These are phyloP conservation scores for Opeltia flavorubescens DNA, from an alignment of 495 filamentous ascomycete species.

Conservation along the genomic window DNA sequence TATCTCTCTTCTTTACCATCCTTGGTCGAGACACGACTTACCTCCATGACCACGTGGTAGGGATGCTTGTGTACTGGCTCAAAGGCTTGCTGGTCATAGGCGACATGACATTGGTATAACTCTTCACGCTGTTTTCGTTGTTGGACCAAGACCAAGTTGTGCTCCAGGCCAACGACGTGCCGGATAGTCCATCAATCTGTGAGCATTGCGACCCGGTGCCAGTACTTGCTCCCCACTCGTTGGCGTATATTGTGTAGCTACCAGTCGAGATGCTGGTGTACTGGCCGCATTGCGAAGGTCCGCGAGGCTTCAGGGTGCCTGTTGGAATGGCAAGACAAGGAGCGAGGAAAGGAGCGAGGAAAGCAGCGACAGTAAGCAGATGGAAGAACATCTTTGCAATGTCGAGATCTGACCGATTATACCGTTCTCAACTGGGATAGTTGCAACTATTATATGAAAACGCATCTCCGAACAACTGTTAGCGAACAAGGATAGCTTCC, in stretches of 20 bases:
- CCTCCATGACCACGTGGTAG: constrained; percentile 39
- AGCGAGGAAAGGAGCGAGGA: neutral
- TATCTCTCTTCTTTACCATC: neutral
- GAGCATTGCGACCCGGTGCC: constrained; percentile 44
- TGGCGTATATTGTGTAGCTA: constrained; percentile 39
- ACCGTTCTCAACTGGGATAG: too few species aligned
- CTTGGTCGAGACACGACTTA: constrained; percentile 14
- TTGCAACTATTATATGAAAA: too few species aligned
- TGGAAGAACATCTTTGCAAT: too few species aligned
- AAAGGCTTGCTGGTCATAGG: constrained; percentile 31
- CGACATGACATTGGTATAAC: constrained; percentile 40
- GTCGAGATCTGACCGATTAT: too few species aligned
- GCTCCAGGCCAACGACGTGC: constrained; percentile 37
- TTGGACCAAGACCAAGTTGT: constrained; percentile 45
- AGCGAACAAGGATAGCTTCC: too few species aligned
- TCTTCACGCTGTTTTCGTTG: constrained; percentile 39
- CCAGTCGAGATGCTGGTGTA: constrained; percentile 30
- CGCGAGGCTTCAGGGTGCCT: constrained; percentile 25
- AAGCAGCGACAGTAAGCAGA: too few species aligned
- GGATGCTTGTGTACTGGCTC: constrained; percentile 35
- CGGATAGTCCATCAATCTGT: constrained; percentile 31
- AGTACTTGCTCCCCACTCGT: constrained; percentile 37
- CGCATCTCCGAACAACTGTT: too few species aligned
- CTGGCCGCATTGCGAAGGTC: constrained; percentile 35
- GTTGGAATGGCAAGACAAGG: constrained; percentile 22